Conservation (phyloP, 2,329 filamentous ascomycete genomes). For the Colletotrichum sp. region DNA sequence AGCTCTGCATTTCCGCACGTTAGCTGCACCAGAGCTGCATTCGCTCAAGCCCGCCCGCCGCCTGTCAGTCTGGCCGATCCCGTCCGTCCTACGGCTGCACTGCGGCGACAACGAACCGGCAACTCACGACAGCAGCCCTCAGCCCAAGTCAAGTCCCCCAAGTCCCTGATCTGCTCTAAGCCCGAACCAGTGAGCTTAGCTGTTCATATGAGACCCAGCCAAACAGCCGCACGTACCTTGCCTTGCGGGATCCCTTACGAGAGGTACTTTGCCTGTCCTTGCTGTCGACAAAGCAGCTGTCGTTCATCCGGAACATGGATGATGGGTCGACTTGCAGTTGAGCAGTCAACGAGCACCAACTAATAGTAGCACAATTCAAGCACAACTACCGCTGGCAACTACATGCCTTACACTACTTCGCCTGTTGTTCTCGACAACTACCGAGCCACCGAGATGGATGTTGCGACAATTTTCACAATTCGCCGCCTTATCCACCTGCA, state of each 20-base stretch:
- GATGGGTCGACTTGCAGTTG: background rate
- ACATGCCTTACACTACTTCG: background rate
- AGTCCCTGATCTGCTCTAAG: background rate
- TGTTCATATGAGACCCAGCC: background rate
- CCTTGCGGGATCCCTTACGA: background rate
- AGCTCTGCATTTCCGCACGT: background rate
- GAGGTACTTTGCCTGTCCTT: background rate
- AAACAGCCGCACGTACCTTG: background rate
- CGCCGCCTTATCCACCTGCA: background rate
- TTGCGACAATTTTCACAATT: background rate
- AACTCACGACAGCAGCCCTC: background rate
- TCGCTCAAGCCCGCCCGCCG: background rate
- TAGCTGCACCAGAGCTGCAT: conserved; percentile 3
- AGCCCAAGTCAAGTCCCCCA: background rate
- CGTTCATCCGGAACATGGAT: background rate
- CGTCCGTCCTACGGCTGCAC: background rate
- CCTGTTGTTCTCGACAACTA: background rate
- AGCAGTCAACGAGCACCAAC: background rate
- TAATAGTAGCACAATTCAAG: background rate
- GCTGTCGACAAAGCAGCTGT: background rate
- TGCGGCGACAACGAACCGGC: background rate
- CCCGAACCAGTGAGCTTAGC: background rate
- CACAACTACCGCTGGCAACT: background rate
- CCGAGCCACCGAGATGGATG: background rate
- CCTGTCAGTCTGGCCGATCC: conserved; percentile 18